A percentile compares a stretch with the other conserved stretches of the same genome.
phyloP scores from a whole-genome alignment of 2,329 filamentous ascomycete species.

The Hypoxylon sp. region DNA sequence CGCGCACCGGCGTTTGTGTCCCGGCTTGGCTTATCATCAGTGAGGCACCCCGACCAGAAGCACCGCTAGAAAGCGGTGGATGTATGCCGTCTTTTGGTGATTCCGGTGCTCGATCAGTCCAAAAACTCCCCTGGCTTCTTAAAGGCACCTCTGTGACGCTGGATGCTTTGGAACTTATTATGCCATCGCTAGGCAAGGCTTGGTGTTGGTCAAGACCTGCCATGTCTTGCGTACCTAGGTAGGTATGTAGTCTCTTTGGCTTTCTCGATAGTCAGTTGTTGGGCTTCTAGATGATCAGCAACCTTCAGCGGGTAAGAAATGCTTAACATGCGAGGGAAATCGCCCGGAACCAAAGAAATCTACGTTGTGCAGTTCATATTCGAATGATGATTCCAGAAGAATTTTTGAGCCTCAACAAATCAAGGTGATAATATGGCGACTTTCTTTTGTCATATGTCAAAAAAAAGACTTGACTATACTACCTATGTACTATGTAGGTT shows the following conservation, averaged over 20 bases:
- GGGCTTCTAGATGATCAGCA: conserved; percentile 1
- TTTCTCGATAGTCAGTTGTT: conserved; percentile 2
- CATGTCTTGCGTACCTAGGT: too few relatives aligned
- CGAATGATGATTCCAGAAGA: neutral
- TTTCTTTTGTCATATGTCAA: conserved; percentile 15
- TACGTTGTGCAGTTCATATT: conserved; percentile 6
- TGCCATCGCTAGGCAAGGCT: neutral
- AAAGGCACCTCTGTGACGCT: conserved; percentile 28
- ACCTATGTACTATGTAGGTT: too few relatives aligned
- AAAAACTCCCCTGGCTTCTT: conserved; percentile 12
- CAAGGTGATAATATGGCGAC: neutral
- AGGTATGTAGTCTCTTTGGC: neutral
- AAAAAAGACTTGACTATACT: too few relatives aligned
- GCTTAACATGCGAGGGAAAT: neutral
- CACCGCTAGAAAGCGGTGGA: conserved; percentile 12
- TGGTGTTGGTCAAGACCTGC: conserved; percentile 10
- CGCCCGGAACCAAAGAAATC: neutral
- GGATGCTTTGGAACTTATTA: conserved; percentile 24
- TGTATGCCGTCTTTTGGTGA: neutral
- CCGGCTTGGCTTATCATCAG: conserved; percentile 22
- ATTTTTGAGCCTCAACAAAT: conserved; percentile 9
- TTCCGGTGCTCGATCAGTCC: conserved; percentile 6
- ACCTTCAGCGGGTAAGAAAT: neutral
- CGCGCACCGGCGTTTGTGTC: conserved; percentile 20
- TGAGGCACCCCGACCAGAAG: conserved; percentile 24